Conservation (phyloP, 148 eudicot species). For the Cornus kousa region DNA sequence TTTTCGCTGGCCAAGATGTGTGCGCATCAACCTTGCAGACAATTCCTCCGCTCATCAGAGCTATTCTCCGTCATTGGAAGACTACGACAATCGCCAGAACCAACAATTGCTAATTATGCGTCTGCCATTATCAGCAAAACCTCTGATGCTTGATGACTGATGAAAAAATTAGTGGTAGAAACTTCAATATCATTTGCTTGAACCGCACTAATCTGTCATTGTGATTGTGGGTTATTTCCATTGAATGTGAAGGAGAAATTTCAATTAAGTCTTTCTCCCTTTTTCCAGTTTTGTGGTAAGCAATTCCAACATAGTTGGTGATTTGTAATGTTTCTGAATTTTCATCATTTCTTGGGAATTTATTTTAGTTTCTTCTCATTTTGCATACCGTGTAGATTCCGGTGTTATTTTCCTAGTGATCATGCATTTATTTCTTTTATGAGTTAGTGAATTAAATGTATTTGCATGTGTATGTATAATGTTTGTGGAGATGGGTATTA, state of each 20-base stretch:
- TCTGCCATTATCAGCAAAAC: slow-evolving; percentile 43
- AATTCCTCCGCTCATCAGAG: slow-evolving; percentile 74
- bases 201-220: not conserved
- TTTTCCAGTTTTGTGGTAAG: not conserved
- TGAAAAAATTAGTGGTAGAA: not conserved
- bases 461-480: no score
- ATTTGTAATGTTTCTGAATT: no score
- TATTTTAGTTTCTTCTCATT: no score
- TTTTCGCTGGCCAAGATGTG: slow-evolving; percentile 92
- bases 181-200: not conserved
- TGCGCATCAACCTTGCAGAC: slow-evolving; percentile 68
- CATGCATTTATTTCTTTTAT: no score
- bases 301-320: slow-evolving; percentile 9
- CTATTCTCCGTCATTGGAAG: slow-evolving; percentile 55
- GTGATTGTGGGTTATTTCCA: not conserved
- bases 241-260: not conserved
- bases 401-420: no score
- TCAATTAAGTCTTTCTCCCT: not conserved
- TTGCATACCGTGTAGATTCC: no score
- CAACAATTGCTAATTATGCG: slow-evolving; percentile 71
- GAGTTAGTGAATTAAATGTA: no score
- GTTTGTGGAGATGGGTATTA: no score
- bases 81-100: slow-evolving; percentile 79
- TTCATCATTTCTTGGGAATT: no score
- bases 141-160: slow-evolving; percentile 26